Base-by-base conservation (phyloP, 2,329 filamentous ascomycete species). In the Beauveria australis region DNA sequence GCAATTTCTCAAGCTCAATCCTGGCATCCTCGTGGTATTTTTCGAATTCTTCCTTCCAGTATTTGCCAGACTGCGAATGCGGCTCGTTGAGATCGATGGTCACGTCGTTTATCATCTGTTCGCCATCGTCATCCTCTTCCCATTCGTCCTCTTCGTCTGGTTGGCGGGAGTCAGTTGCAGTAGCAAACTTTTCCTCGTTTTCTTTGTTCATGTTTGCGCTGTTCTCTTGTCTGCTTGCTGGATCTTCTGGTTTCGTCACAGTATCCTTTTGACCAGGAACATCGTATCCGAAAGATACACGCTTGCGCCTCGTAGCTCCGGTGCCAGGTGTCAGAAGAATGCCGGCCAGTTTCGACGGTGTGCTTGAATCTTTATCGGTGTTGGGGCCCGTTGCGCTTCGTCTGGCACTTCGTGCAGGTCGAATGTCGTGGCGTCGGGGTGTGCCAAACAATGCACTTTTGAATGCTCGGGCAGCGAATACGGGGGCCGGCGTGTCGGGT, bases 11-110 rank as follows among this genome's bases (percentile, higher is more conserved):
- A 79, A 92, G 87, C 72, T 92, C 88, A 48, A 79, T 81, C 71
- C 84, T 85, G 64, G 89, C 89, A 64, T 89, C 87, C 49, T 84
- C 79, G 53, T 89, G 85, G 68, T 92, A 93, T 59, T 80, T 82
- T 65, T 90, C 82, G 67, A 89, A 92, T 68, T 91, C 84, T 26
- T 83, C 81, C 73, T 92, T 92, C 89, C 89, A 93, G 73, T 89
- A 92, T 67, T 82, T 85, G 7, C 89, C 89, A 4, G 89, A 91
- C 62, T 88, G 82, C 2, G 89, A 91, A 64, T 86, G 83, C 7
- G 89, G 89, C 67, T 90, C 86, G 64, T 88, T 87, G 53, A 91
- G 75, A 67, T 92, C 89, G 53, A 87, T 74, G 0, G 88, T 91
- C 61, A 86, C 75, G 66, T 91, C 87, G 59, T 81, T 78, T 56